phyloP scores from a whole-genome alignment of 2,329 filamentous ascomycete genomes.

The Drechmeria coniospora region DNA sequence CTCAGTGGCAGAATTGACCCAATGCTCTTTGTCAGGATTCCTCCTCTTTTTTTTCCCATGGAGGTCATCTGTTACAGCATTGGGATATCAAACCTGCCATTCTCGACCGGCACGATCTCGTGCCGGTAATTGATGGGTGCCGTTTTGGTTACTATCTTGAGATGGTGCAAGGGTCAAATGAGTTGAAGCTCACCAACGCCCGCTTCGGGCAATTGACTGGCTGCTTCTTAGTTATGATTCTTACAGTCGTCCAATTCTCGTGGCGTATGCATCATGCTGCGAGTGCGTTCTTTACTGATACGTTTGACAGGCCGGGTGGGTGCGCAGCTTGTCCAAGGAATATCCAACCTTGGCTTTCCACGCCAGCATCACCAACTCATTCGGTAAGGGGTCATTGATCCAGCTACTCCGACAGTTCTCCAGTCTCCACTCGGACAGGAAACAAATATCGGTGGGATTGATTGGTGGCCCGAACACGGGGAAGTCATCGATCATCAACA shows the following conservation, averaged over 20 bases:
- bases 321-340: slow-evolving; percentile 73
- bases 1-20: slow-evolving; percentile 27
- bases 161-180: slow-evolving; percentile 72
- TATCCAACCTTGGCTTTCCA: slow-evolving; percentile 92
- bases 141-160: slow-evolving; percentile 81
- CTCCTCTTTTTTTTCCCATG: slow-evolving; percentile 51
- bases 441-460: slow-evolving; percentile 86
- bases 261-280: too few relatives aligned
- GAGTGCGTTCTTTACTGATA: too few relatives aligned
- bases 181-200: slow-evolving; percentile 83
- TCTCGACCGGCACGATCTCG: slow-evolving; percentile 19
- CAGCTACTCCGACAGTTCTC: slow-evolving; percentile 87
- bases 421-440: slow-evolving; percentile 72
- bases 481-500: slow-evolving; percentile 96
- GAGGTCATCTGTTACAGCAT: slow-evolving; percentile 95
- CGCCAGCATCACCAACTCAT: slow-evolving; percentile 86
- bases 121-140: slow-evolving; percentile 51
- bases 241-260: slow-evolving; percentile 38
- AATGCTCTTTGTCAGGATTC: slow-evolving; percentile 76
- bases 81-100: slow-evolving; percentile 69
- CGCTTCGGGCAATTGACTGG: slow-evolving; percentile 39
- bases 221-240: slow-evolving; percentile 98
- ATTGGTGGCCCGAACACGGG: slow-evolving; percentile 74
- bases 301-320: slow-evolving; percentile 86
- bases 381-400: slow-evolving; percentile 90